A percentile compares a stretch with the other conserved stretches of the same genome.
phyloP scores from a whole-genome alignment of 2,329 filamentous ascomycete genomes.

The Fusarium sororula region DNA sequence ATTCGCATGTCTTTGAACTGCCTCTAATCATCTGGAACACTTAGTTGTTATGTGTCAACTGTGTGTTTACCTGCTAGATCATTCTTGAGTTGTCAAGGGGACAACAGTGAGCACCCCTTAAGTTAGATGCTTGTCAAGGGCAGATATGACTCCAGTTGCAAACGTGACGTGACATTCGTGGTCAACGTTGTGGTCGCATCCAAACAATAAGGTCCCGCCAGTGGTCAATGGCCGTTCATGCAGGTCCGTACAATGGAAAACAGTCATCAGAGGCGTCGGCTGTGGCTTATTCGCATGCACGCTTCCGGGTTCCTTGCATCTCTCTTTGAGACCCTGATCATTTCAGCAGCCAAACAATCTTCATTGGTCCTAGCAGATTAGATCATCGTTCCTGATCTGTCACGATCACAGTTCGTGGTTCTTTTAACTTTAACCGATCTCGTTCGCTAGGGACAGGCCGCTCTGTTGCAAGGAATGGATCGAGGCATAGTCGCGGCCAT shows the following conservation, averaged over 20 bases:
- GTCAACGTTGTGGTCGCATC: constrained; percentile 4
- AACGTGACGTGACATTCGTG: constrained; percentile 5
- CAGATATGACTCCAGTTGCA: neutral
- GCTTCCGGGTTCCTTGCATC: constrained; percentile 31
- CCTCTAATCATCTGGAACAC: constrained; percentile 4
- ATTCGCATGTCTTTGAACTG: neutral
- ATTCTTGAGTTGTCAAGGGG: constrained; percentile 27
- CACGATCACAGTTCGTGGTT: constrained; percentile 4
- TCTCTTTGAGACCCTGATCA: constrained; percentile 4
- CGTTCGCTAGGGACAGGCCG: constrained; percentile 15
- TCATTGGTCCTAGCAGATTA: constrained; percentile 1
- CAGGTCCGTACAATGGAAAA: neutral
- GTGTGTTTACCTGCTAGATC: constrained; percentile 2
- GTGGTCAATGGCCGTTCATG: neutral
- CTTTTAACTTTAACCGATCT: constrained; percentile 16
- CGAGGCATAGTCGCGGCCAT: neutral
- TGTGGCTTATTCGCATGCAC: constrained; percentile 33
- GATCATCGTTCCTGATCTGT: neutral
- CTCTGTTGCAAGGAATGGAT: constrained; percentile 21
- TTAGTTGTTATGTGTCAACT: neutral
- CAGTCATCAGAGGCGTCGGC: constrained; percentile 22
- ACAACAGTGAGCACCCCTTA: neutral
- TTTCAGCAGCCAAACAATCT: constrained; percentile 1
- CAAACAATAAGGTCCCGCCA: neutral
- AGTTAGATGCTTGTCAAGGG: neutral